phyloP scores from a whole-genome alignment of 345 rosid genomes.

The Bruguiera parviflora region DNA sequence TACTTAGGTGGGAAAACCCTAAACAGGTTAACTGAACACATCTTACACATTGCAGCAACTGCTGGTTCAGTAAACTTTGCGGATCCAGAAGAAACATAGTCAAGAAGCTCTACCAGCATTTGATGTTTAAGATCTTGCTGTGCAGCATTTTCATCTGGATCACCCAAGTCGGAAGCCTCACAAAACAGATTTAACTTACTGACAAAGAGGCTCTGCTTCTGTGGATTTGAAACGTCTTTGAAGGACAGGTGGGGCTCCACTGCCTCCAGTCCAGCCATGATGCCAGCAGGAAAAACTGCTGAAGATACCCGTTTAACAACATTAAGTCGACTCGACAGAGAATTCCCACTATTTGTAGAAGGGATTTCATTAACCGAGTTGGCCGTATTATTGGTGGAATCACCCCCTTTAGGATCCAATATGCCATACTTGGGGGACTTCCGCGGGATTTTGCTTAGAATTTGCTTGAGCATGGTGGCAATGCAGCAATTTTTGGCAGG shows the following conservation, averaged over 20 bases:
- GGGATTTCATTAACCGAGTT: conserved; percentile 42
- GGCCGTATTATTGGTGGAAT: conserved; percentile 36
- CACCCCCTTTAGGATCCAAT: conserved; percentile 40
- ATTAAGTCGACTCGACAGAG: conserved; percentile 59
- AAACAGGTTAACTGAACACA: conserved; percentile 60
- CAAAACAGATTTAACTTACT: conserved; percentile 69
- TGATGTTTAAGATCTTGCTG: conserved; percentile 59
- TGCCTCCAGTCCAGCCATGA: conserved; percentile 66
- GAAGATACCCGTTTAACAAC: conserved; percentile 80
- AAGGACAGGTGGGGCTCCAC: conserved; percentile 70
- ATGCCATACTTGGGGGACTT: conserved; percentile 49
- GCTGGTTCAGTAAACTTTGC: conserved; percentile 62
- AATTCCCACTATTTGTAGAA: conserved; percentile 52
- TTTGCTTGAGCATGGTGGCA: conserved; percentile 66
- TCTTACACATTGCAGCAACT: conserved; percentile 56
- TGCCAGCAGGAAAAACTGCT: conserved; percentile 74
- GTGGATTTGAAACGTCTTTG: conserved; percentile 63
- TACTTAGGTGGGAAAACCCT: conserved; percentile 69
- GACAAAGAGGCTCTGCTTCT: conserved; percentile 65
- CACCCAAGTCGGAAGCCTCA: conserved; percentile 46
- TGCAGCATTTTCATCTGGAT: conserved; percentile 42
- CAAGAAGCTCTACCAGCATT: conserved; percentile 52
- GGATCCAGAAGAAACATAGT: conserved; percentile 63
- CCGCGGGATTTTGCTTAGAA: conserved; percentile 70
- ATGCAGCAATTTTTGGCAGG: conserved; percentile 29